Conservation (phyloP, 257 asterid species). For the Solanum pinnatisectum region DNA sequence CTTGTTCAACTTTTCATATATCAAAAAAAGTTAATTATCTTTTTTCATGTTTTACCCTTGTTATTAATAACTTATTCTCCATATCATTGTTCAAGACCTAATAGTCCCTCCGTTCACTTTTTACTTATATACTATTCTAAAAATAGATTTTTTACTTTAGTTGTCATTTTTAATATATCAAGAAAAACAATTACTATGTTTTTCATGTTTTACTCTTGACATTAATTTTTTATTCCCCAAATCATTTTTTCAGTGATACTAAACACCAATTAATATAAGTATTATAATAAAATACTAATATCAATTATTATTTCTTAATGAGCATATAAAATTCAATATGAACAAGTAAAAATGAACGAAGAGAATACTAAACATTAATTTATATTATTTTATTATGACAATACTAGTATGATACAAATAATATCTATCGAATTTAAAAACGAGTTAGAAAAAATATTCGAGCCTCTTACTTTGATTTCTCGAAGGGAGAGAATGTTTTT, state of each 20-base stretch:
- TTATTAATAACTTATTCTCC: not conserved
- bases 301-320: too few species aligned
- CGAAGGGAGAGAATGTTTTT: too few species aligned
- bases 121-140: rapidly evolving
- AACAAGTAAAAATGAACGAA: too few species aligned
- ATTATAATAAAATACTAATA: not conserved
- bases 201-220: too few species aligned
- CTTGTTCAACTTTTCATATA: not conserved
- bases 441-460: too few species aligned
- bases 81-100: not conserved
- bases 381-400: too few species aligned
- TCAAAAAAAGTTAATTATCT: not conserved
- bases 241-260: not conserved
- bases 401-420: too few species aligned
- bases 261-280: not conserved
- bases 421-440: too few species aligned
- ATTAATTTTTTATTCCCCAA: not conserved
- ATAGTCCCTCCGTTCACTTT: not conserved
- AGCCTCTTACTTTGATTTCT: too few species aligned
- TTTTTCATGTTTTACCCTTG: not conserved
- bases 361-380: too few species aligned
- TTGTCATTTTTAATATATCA: not conserved
- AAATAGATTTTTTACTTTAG: not conserved
- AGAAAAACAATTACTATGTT: not conserved
- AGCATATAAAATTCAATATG: not conserved